phyloP scores from a whole-genome alignment of 768 basidiomycete genomes.

The Psilocybe azurescens region DNA sequence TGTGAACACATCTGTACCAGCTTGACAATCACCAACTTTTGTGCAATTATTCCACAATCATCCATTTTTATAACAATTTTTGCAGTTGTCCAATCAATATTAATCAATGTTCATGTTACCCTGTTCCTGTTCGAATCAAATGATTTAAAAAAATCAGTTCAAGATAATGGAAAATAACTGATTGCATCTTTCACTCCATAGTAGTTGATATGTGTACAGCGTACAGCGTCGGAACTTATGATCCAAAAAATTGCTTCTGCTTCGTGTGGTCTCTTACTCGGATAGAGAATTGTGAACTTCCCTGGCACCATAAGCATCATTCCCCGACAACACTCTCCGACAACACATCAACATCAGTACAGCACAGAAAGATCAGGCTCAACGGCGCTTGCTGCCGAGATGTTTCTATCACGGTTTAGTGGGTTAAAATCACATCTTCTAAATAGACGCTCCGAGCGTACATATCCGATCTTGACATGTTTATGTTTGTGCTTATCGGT shows the following conservation, averaged over 20 bases:
- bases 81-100: background rate
- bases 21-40: background rate
- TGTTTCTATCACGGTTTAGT: slow-evolving; percentile 11
- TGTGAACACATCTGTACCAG: background rate
- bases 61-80: background rate
- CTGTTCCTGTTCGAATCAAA: background rate
- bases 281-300: background rate
- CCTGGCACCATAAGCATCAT: background rate
- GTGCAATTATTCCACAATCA: background rate
- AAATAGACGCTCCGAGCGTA: slow-evolving; percentile 13
- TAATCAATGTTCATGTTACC: background rate
- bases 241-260: background rate
- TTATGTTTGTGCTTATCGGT: background rate
- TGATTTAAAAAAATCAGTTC: background rate
- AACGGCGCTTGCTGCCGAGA: slow-evolving; percentile 11
- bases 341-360: background rate
- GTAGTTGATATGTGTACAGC: background rate
- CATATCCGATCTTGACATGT: slow-evolving; percentile 11
- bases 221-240: background rate
- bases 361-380: background rate
- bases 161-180: background rate
- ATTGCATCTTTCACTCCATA: background rate
- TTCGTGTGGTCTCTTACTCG: background rate
- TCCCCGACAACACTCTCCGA: background rate
- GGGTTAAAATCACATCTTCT: slow-evolving; percentile 5